Percentiles rank a stretch among this genome's conserved stretches.
These are phyloP conservation scores for Candida ortonii DNA, from an alignment of 805 yeast genomes.

Conservation along the genomic window DNA sequence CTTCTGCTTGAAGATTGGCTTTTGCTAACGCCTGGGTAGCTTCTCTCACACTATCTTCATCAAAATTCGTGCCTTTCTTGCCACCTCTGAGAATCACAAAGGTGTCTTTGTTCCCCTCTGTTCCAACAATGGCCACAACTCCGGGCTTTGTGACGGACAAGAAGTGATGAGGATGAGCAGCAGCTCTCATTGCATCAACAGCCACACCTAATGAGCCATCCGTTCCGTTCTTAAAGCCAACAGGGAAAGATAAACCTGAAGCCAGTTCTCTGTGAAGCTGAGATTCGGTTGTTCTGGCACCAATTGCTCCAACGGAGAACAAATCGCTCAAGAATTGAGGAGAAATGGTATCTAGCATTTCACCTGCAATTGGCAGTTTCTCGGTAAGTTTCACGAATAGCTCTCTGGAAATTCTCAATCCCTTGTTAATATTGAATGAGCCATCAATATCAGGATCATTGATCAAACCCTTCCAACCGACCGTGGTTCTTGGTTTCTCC, in stretches of 20 bases:
- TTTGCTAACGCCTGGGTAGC: constrained; percentile 60
- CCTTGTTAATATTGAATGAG: constrained; percentile 91
- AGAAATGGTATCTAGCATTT: constrained; percentile 96
- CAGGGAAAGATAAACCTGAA: constrained; percentile 95
- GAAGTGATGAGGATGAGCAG: constrained; percentile 91
- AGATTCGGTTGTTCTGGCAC: constrained; percentile 98
- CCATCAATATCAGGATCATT: constrained; percentile 96
- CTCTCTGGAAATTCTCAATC: constrained; percentile 83
- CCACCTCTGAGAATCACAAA: constrained; percentile 96
- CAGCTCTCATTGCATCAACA: constrained; percentile 89
- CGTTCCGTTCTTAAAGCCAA: constrained; percentile 97
- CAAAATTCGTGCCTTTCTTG: constrained; percentile 87
- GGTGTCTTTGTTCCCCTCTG: constrained; percentile 88
- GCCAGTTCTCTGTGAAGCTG: constrained; percentile 97
- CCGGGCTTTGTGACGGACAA: constrained; percentile 95
- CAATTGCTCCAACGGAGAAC: constrained; percentile 95
- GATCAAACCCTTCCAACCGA: constrained; percentile 98
- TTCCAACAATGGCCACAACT: constrained; percentile 91
- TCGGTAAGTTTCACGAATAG: constrained; percentile 82
- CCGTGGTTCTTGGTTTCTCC: constrained; percentile 98
- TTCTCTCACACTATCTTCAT: constrained; percentile 64
- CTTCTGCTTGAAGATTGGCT: constrained; percentile 35
- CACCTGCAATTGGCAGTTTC: constrained; percentile 89
- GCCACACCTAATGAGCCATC: constrained; percentile 96
- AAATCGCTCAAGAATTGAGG: constrained; percentile 94